Conservation (phyloP, 2,329 filamentous ascomycete genomes). For the Alternaria burnsii region DNA sequence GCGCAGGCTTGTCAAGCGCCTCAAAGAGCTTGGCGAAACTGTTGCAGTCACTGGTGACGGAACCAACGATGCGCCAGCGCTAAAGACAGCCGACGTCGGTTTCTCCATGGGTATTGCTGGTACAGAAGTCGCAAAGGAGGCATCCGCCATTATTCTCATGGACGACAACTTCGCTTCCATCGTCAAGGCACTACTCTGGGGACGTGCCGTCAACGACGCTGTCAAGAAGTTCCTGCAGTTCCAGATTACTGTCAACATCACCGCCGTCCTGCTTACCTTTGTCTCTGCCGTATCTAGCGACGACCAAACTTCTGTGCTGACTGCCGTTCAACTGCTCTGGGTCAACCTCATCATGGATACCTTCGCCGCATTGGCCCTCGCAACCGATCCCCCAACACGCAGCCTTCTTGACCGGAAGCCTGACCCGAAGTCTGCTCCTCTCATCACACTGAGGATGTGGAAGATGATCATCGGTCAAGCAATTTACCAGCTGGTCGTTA, state of each 20-base stretch:
- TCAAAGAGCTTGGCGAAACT: constrained; percentile 75
- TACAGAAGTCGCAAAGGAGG: constrained; percentile 85
- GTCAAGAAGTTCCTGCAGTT: constrained; percentile 61
- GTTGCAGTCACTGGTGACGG: constrained; percentile 86
- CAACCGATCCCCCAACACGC: constrained; percentile 87
- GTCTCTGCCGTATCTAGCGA: constrained; percentile 80
- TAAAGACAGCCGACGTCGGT: constrained; percentile 82
- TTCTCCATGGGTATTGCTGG: constrained; percentile 88
- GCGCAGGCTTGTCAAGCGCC: constrained; percentile 68
- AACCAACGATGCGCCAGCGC: constrained; percentile 82
- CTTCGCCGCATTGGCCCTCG: constrained; percentile 85
- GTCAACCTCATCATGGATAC: constrained; percentile 98
- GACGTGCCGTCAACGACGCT: constrained; percentile 58
- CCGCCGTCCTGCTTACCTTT: constrained; percentile 86
- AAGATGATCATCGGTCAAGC: constrained; percentile 98
- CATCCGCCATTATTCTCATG: constrained; percentile 85
- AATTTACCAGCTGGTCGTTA: constrained; percentile 82
- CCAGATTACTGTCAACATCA: constrained; percentile 89
- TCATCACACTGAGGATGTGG: constrained; percentile 92
- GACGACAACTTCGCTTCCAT: constrained; percentile 90
- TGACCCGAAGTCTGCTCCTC: constrained; percentile 74
- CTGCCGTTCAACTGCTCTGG: constrained; percentile 91
- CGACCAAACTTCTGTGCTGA: constrained; percentile 78
- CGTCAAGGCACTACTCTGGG: constrained; percentile 83
- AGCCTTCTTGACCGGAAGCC: constrained; percentile 83